Base-by-base conservation (phyloP, 2,329 filamentous ascomycete species). In the Stemphylium beticola region DNA sequence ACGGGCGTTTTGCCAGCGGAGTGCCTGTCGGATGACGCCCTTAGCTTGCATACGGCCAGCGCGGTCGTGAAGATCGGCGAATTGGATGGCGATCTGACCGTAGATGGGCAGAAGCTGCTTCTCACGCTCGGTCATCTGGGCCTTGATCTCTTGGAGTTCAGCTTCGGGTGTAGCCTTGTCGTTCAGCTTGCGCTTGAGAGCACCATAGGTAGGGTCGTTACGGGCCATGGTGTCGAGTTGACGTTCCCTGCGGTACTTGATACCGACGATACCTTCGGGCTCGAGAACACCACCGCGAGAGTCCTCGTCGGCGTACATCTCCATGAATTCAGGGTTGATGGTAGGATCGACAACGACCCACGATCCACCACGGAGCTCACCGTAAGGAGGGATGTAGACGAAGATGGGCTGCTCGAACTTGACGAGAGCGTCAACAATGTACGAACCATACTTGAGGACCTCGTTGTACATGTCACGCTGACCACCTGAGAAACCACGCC, bases 401-500 rank as follows among this genome's bases (percentile, higher is more conserved):
- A 99, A 99, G 79, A 99, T 88, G 50, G 95, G 95, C 83, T 99
- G 95, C 83, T 99, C 91, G 74, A 92, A 99, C 81, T 97, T 96
- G 83, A 96, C 92, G 42, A 99, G 88, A 50, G 93, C 93, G 72
- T 99, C 95, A 66, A 99, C 95, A 73, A 99, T 99, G 85, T 95
- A 98, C 15, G 93, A 97, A 74, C 95, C 95, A 73, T 99, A 99
- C 84, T 99, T 99, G 78, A 99, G 87, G 14, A 99, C 95, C 81
- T 99, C 95, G 81, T 98, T 97, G 87, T 96, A 99, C 95, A 99
- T 99, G 80, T 99, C 95, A 67, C 93, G 92, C 81, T 99, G 95
- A 63, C 95, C 95, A 82, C 95, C 95, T 66, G 95, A 99, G 91
- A 99, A 99, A 83, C 95, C 95, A 87, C 95, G 89, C 95, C 95